Conservation (phyloP, 202 grass and related monocot genomes). For the Panicum hallii region DNA sequence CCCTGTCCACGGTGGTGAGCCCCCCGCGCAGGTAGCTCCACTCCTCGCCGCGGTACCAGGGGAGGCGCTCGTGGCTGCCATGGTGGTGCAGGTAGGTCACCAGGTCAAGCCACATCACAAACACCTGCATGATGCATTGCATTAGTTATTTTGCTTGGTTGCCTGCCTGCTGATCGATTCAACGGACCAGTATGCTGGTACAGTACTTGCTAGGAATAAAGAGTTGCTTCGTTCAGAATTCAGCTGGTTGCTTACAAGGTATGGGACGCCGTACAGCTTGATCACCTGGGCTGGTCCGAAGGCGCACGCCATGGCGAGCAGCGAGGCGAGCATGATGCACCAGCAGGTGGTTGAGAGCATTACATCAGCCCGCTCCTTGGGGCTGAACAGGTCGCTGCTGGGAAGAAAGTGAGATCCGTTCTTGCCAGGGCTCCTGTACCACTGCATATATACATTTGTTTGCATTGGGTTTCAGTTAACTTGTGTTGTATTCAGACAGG, state of each 20-base stretch:
- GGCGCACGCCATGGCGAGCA: conserved; percentile 55
- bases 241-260: conserved; percentile 44
- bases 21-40: conserved; percentile 95
- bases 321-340: conserved; percentile 57
- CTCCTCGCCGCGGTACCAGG: conserved; percentile 92
- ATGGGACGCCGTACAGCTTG: conserved; percentile 67
- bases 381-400: conserved; percentile 70
- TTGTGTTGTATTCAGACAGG: no score
- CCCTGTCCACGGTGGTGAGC: conserved; percentile 75
- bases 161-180: no score
- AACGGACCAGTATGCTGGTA: no score
- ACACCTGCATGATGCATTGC: conserved; percentile 50
- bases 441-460: conserved; percentile 38
- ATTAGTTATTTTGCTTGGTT: no score
- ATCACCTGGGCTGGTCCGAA: conserved; percentile 50
- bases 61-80: conserved; percentile 55
- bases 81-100: conserved; percentile 98
- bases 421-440: conserved; percentile 76
- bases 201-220: no score
- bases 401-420: conserved; percentile 81
- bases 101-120: conserved; percentile 86
- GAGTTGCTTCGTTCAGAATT: no score
- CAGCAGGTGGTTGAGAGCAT: conserved; percentile 81
- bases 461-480: no score
- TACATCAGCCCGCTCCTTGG: conserved; percentile 63